Evolutionary conservation across 1,284 basidiomycete genomes (phyloP), one percentile per base, ranked within the genome.

Genomic region (Trichosporon asahii): DNA sequence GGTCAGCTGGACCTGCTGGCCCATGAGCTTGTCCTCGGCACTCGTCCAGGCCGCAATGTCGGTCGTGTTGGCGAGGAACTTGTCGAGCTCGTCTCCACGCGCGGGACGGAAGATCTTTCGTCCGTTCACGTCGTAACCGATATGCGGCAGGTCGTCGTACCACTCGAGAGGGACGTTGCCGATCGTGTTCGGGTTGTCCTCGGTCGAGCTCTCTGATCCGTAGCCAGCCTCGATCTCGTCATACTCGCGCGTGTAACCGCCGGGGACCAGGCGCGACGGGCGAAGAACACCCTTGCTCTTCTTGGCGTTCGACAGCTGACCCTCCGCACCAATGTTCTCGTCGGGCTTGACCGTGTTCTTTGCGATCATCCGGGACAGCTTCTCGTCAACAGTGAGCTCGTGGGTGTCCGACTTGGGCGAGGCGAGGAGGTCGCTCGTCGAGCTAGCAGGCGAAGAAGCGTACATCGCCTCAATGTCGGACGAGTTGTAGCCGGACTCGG

Each of bases 121-220:
- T 65, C 97, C 97, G 81, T 96, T 89, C 80, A 99, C 90, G 83
- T 95, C 90, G 85, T 99, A 99, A 64, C 97, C 97, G 79, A 99
- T 90, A 85, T 99, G 97, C n/a, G 97, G 97, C 76, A 99, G 86
- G 85, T 99, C 96, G 82, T 99, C 97, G 84, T 99, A 99, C 94
- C 96, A 99, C 81, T 98, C 94, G 86, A 94, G 90, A 61, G 97
- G 97, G 68, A 99, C 88, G 84, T 97, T 89, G 70, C 97, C 97
- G 76, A 98, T 90, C 70, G 95, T 91, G 83, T 98, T 99, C 40
- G 93, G 92, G 73, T 90, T 88, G 94, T 99, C 94, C 86, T 99
- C 96, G 0, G 94, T 98, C 61, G 93, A 95, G 64, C 93, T 95
- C 85, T 99, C 96, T 65, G 92, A 95, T 78, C 97, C 95, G 82